A percentile compares a stretch with the other conserved stretches of the same genome.
phyloP scores from a whole-genome alignment of 805 yeast genomes.

The Candida railenensis region DNA sequence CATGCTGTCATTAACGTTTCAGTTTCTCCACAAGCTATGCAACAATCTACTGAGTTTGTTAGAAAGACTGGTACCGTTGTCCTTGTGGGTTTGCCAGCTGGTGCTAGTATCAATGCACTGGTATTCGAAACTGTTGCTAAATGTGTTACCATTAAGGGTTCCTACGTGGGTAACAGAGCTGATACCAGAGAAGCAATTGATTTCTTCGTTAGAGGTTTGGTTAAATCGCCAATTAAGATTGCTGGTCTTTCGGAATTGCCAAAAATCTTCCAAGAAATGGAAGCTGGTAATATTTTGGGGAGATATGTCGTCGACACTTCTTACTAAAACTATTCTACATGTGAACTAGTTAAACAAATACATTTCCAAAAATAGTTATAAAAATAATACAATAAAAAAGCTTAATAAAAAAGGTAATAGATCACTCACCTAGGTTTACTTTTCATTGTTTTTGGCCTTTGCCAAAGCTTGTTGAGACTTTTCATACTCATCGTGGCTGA shows the following conservation, averaged over 20 bases:
- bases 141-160: conserved; percentile 71
- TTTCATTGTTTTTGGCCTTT: not conserved
- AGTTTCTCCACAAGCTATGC: conserved; percentile 66
- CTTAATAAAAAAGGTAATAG: not conserved
- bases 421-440: too few relatives aligned
- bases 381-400: not conserved
- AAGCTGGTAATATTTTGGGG: conserved; percentile 80
- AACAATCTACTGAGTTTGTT: conserved; percentile 53
- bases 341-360: conserved; percentile 4
- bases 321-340: conserved; percentile 31
- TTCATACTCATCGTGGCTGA: conserved; percentile 23
- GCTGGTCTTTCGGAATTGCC: conserved; percentile 74
- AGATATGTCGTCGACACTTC: conserved; percentile 83
- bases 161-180: conserved; percentile 87
- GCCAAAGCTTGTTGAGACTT: conserved; percentile 7
- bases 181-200: conserved; percentile 81
- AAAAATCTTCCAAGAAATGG: conserved; percentile 72
- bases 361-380: not conserved
- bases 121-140: conserved; percentile 75
- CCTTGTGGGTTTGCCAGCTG: conserved; percentile 74
- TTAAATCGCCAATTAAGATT: conserved; percentile 69
- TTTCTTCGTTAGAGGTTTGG: conserved; percentile 69
- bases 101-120: conserved; percentile 66
- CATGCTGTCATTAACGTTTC: conserved; percentile 78
- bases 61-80: conserved; percentile 33